Evolutionary conservation across 306 rosid genomes (phyloP).

Genomic region (Begonia loranthoides): DNA sequence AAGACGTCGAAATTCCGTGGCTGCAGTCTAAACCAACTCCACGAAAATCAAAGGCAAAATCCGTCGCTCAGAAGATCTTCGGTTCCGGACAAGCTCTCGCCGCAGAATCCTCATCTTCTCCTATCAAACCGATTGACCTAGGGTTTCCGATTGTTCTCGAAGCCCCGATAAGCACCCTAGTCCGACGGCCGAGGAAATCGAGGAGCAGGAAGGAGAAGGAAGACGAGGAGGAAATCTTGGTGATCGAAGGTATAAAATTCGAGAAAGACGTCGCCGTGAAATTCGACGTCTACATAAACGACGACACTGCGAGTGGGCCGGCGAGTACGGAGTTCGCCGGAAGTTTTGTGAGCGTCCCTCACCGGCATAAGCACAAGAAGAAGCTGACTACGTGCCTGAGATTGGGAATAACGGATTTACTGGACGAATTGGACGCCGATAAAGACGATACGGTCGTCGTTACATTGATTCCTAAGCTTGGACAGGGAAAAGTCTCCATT

Average conservation of each 20-base stretch:
- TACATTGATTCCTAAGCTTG: constrained; percentile 55
- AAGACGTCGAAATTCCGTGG: constrained; percentile 63
- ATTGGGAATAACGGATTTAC: constrained; percentile 44
- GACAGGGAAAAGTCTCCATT: constrained; percentile 30
- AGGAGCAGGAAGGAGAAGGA: constrained; percentile 35
- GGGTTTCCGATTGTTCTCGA: constrained; percentile 36
- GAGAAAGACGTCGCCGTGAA: constrained; percentile 27
- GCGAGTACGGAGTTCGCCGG: constrained; percentile 67
- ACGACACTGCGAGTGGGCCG: constrained; percentile 26
- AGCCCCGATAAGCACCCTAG: constrained; percentile 20
- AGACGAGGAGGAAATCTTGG: constrained; percentile 28
- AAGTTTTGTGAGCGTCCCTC: constrained; percentile 71
- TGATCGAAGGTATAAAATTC: constrained; percentile 40
- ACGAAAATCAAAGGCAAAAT: neutral
- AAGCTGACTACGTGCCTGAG: constrained; percentile 27
- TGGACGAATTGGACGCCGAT: constrained; percentile 72
- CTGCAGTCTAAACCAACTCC: constrained; percentile 33
- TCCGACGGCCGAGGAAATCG: constrained; percentile 39
- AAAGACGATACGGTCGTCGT: constrained; percentile 53
- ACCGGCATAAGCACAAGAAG: constrained; percentile 28
- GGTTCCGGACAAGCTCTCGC: constrained; percentile 28
- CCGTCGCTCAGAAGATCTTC: constrained; percentile 9
- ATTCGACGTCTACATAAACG: constrained; percentile 63
- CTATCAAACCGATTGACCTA: neutral
- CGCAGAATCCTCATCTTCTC: constrained; percentile 14